Base-by-base conservation (phyloP, 1,284 basidiomycete genomes). In the Abortiporus biennis region DNA sequence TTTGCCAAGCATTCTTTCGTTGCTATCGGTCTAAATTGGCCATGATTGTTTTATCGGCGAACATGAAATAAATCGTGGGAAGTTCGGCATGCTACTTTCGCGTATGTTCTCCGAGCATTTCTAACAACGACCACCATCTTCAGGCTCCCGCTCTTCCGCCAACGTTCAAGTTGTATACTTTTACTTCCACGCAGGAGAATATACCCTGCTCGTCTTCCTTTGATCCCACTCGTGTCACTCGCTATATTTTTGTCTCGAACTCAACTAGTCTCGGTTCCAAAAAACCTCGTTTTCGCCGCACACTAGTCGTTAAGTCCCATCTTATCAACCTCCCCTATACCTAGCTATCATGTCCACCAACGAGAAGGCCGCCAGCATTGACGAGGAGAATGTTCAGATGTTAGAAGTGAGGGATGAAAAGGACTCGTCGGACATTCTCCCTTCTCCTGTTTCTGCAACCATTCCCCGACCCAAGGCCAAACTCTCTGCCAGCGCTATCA, bases 401-500 rank as follows among this genome's bases (percentile, higher is more conserved):
- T 54, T 63, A n/a, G n/a, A n/a, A n/a, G n/a, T n/a, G n/a, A n/a
- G n/a, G n/a, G 54, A 59, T 30, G 53, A 55, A 11, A 49, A 47
- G 47, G 48, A 46, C 16, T 53, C 62, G 32, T 55, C 62, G 45
- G 59, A 59, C 19, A 47, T 56, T 21, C 62, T 78, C n/a, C 79
- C 79, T 6, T 65, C 74, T 0, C 78, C 80, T 11, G 73, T 69
- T 34, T 67, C 75, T 9, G 64, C 74, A 3, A 49, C 66, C 5
- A 73, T 66, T 43, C 44, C 63, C 13, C 34, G 45, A 21, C 29
- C 19, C 42, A 74, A 75, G 52, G 56, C 64, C 17, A 74, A 69
- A 53, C 58, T 84, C 27, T 74, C 82, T 6, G 71, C 85, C 1
- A 62, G 78, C 1, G 68, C 76, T 43, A 88, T 92, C 55, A 89